Conservation (phyloP, 352 stramenopile species). For the Phytophthora multivora region DNA sequence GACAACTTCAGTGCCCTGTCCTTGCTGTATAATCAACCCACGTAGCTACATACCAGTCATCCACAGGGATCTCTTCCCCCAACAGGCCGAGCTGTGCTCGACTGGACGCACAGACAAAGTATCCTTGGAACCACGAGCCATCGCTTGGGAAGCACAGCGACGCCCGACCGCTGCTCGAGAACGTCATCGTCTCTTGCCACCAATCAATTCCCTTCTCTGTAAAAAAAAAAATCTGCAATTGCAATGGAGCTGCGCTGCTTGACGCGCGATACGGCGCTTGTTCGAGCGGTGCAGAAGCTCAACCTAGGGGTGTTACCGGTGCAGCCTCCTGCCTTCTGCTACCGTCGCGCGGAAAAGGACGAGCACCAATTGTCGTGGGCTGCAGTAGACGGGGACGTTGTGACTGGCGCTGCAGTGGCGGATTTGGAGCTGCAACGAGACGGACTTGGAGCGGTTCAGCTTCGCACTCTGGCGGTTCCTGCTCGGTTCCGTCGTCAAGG, state of each 20-base stretch:
- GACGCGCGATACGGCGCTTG: constrained; percentile 44
- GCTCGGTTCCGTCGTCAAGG: constrained; percentile 41
- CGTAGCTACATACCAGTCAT: constrained; percentile 46
- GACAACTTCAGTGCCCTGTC: neutral
- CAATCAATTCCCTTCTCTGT: constrained; percentile 14
- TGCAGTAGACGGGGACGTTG: constrained; percentile 15
- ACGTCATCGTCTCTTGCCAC: constrained; percentile 28
- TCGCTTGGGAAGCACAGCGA: constrained; percentile 64
- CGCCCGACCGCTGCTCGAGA: constrained; percentile 43
- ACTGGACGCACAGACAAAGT: constrained; percentile 48
- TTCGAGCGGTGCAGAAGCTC: constrained; percentile 61
- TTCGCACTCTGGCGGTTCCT: constrained; percentile 52
- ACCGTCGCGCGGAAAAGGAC: constrained; percentile 63
- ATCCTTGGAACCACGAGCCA: constrained; percentile 71
- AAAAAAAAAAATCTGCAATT: neutral
- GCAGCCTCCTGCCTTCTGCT: constrained; percentile 64
- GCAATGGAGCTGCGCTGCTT: constrained; percentile 49
- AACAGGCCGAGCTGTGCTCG: constrained; percentile 57
- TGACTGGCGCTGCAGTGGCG: constrained; percentile 43
- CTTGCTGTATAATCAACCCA: too few relatives aligned
- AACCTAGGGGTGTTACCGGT: constrained; percentile 73
- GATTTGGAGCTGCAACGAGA: constrained; percentile 42
- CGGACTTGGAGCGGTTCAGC: constrained; percentile 36
- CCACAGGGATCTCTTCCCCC: constrained; percentile 62
- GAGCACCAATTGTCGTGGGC: constrained; percentile 51